Conservation (phyloP, 2,329 filamentous ascomycete species). For the Penicillium sp. region DNA sequence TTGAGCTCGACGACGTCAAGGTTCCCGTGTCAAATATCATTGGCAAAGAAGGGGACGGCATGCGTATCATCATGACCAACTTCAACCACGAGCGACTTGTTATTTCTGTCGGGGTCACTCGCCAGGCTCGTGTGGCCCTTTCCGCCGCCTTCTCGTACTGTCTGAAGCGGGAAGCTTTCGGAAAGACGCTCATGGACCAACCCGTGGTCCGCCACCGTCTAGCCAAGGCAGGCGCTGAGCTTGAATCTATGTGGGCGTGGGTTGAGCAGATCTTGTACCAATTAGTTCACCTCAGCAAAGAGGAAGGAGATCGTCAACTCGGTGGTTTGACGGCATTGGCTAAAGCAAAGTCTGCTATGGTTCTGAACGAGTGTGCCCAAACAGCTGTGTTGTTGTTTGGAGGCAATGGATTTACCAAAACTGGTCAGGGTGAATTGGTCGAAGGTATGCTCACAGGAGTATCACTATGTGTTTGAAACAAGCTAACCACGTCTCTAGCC, state of each 20-base stretch:
- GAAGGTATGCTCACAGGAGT: slow-evolving; percentile 54
- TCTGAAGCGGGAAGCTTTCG: slow-evolving; percentile 65
- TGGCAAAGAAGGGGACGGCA: slow-evolving; percentile 66
- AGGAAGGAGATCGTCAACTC: slow-evolving; percentile 51
- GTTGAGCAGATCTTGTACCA: slow-evolving; percentile 68
- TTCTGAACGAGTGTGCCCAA: slow-evolving; percentile 68
- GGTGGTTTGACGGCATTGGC: slow-evolving; percentile 69
- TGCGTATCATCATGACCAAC: slow-evolving; percentile 74
- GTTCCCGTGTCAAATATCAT: slow-evolving; percentile 70
- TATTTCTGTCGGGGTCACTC: slow-evolving; percentile 63
- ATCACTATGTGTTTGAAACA: slow-evolving; percentile 2
- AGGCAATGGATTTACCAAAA: slow-evolving; percentile 68
- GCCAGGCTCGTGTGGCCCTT: slow-evolving; percentile 61
- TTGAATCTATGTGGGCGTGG: slow-evolving; percentile 71
- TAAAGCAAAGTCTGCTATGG: slow-evolving; percentile 70
- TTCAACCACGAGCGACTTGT: slow-evolving; percentile 75
- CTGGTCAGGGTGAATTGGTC: slow-evolving; percentile 67
- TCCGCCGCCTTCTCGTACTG: slow-evolving; percentile 60
- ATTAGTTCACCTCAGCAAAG: slow-evolving; percentile 58
- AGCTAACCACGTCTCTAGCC: slow-evolving; percentile 42
- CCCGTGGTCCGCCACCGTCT: slow-evolving; percentile 71
- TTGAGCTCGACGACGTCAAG: slow-evolving; percentile 71
- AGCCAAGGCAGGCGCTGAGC: slow-evolving; percentile 64
- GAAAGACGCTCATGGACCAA: slow-evolving; percentile 68
- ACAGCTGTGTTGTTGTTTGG: slow-evolving; percentile 69